Evolutionary conservation across 2,329 filamentous ascomycete species (phyloP).

Genomic region (Emericellopsis cladophorae): DNA sequence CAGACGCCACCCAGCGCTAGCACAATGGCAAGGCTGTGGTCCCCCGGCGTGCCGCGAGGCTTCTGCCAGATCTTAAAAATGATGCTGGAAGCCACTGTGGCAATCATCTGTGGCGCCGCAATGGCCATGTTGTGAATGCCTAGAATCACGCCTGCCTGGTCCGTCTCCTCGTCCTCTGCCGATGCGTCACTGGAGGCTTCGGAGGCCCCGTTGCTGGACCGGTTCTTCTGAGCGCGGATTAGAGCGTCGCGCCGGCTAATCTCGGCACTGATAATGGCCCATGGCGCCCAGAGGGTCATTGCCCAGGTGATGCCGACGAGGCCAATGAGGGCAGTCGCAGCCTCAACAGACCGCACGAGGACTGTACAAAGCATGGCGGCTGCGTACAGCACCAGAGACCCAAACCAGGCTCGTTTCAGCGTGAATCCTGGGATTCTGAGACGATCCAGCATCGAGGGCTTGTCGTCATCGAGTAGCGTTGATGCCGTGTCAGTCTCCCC

Average conservation of each 20-base stretch:
- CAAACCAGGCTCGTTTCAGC: slow-evolving; percentile 76
- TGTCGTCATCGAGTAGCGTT: slow-evolving; percentile 17
- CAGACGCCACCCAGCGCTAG: slow-evolving; percentile 72
- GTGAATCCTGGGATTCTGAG: slow-evolving; percentile 75
- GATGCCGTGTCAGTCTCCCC: slow-evolving; percentile 16
- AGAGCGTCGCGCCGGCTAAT: slow-evolving; percentile 68
- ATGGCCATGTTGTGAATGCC: slow-evolving; percentile 95
- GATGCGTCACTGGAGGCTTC: slow-evolving; percentile 13
- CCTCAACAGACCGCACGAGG: slow-evolving; percentile 57
- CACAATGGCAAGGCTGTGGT: slow-evolving; percentile 79
- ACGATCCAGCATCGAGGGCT: slow-evolving; percentile 37
- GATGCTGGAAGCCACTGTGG: slow-evolving; percentile 69
- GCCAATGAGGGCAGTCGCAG: slow-evolving; percentile 66
- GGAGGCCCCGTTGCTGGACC: slow-evolving; percentile 7
- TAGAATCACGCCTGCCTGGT: slow-evolving; percentile 80
- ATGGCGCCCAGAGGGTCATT: slow-evolving; percentile 86
- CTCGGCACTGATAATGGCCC: slow-evolving; percentile 87
- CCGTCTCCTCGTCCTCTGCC: slow-evolving; percentile 45
- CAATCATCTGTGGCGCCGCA: slow-evolving; percentile 81
- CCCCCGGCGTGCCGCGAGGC: slow-evolving; percentile 69
- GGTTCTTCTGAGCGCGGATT: slow-evolving; percentile 24
- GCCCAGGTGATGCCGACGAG: slow-evolving; percentile 87
- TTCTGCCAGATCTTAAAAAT: slow-evolving; percentile 84
- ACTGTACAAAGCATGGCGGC: slow-evolving; percentile 73
- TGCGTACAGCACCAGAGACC: slow-evolving; percentile 75